Evolutionary conservation across 768 basidiomycete genomes (phyloP).

Genomic region (Lentinula detonsa): DNA sequence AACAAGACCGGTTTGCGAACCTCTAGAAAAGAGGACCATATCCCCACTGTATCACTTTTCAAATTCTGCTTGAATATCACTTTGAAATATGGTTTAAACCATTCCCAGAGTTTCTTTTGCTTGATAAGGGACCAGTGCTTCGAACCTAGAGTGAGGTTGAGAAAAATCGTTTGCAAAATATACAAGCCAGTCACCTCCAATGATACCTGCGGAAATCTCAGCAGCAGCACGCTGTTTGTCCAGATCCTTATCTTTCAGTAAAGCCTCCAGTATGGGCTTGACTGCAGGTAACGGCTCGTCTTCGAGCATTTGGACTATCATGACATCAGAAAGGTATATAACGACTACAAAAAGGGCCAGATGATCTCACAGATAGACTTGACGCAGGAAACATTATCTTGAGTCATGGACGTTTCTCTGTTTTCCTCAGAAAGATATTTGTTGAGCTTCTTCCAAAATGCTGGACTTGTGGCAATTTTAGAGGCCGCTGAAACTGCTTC

Average conservation of each 20-base stretch:
- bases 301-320: conserved; percentile 71
- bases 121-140: conserved; percentile 83
- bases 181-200: conserved; percentile 40
- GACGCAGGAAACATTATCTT: conserved; percentile 66
- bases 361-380: conserved; percentile 64
- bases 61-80: conserved; percentile 65
- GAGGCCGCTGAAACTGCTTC: conserved; percentile 46
- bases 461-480: conserved; percentile 34
- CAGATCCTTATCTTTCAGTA: conserved; percentile 62
- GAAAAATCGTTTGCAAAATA: neutral
- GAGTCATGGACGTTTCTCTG: conserved; percentile 52
- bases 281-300: conserved; percentile 62
- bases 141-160: conserved; percentile 42
- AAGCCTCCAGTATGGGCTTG: conserved; percentile 52
- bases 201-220: conserved; percentile 72
- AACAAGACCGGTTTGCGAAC: conserved; percentile 26
- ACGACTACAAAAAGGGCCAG: neutral
- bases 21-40: conserved; percentile 79
- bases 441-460: conserved; percentile 67
- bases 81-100: conserved; percentile 67
- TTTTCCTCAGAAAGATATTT: conserved; percentile 77
- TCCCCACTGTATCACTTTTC: conserved; percentile 73
- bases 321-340: conserved; percentile 1
- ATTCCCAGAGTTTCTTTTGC: conserved; percentile 68
- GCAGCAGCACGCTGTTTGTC: conserved; percentile 88